Evolutionary conservation across 352 stramenopile species (phyloP).

Genomic region (Phytophthora ohioensis): DNA sequence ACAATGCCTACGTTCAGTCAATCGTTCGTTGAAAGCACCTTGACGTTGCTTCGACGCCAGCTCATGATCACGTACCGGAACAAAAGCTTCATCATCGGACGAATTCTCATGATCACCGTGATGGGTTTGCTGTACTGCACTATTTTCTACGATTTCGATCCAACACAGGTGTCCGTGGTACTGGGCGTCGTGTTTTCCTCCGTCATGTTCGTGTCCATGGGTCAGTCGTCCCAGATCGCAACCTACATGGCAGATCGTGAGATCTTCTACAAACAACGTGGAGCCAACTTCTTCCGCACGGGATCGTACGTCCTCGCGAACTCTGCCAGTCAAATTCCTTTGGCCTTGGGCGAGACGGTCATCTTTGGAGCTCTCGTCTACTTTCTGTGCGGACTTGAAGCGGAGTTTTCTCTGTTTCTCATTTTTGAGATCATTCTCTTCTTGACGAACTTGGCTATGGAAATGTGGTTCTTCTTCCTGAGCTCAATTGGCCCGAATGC

Average conservation of each 20-base stretch:
- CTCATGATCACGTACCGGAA: constrained; percentile 58
- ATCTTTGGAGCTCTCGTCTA: constrained; percentile 77
- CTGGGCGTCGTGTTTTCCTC: constrained; percentile 75
- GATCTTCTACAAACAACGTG: constrained; percentile 86
- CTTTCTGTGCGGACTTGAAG: constrained; percentile 61
- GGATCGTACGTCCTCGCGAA: constrained; percentile 61
- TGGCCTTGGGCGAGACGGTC: constrained; percentile 53
- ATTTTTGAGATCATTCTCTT: constrained; percentile 46
- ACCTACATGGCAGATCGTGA: constrained; percentile 63
- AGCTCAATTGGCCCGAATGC: constrained; percentile 30
- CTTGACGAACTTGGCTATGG: constrained; percentile 36
- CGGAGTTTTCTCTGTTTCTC: constrained; percentile 28
- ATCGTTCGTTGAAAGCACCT: constrained; percentile 31
- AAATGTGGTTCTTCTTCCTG: constrained; percentile 42
- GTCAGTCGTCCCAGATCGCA: constrained; percentile 65
- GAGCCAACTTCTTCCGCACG: constrained; percentile 71
- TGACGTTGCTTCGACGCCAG: constrained; percentile 49
- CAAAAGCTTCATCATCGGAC: constrained; percentile 32
- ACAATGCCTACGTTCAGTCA: constrained; percentile 38
- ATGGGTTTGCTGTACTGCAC: constrained; percentile 40
- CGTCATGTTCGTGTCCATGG: constrained; percentile 72
- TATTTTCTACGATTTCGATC: constrained; percentile 42
- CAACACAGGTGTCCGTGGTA: constrained; percentile 32
- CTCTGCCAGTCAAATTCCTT: constrained; percentile 31
- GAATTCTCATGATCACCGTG: constrained; percentile 38